Evolutionary conservation across 177 flowering plant genomes (phyloP), one percentile per base, ranked within the genome.

Genomic region (Vitis hybrid): DNA sequence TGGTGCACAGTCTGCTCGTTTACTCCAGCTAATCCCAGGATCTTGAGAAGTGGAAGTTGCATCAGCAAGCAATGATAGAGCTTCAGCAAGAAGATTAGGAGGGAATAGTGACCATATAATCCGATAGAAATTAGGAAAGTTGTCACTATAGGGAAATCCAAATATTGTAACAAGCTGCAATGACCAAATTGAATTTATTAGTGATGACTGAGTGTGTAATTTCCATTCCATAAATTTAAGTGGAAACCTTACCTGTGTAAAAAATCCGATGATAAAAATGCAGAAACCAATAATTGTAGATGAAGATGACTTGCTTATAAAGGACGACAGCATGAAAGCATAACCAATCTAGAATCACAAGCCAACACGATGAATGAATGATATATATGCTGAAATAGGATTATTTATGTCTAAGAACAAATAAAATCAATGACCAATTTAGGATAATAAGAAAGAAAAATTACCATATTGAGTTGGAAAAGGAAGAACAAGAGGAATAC

Each of bases 391-490:
- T 35, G n/a, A 58, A 51, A 11, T 51, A 27, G 30, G 30, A 27
- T 27, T 27, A 27, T 27, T 27, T 27, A 27, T 27, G 30, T 27
- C 30, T 27, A 27, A 27, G 30, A 27, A 27, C 30, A 27, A 27
- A 27, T 27, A 27, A 27, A 27, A 27, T 27, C 30, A 27, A 27
- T 49, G 56, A 12, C 56, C 49, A 51, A n/a, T 50, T 58, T 24
- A 58, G 24, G 46, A 57, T 10, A 62, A 13, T 62, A 24, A 32
- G 48, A 10, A 12, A 46, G 46, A 62, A 62, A 62, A 19, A 57
- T 73, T 82, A 96, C 99, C 99, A 96, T 96, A 74, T 91, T 92
- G 60, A 94, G 73, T 72, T 96, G 93, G 82, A 96, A 96, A 65
- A 94, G 91, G 68, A 91, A 88, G 85, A 94, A 94, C 27, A 91